Evolutionary conservation across 306 rosid species (phyloP).

Genomic region (Lathyrus oleraceus): DNA sequence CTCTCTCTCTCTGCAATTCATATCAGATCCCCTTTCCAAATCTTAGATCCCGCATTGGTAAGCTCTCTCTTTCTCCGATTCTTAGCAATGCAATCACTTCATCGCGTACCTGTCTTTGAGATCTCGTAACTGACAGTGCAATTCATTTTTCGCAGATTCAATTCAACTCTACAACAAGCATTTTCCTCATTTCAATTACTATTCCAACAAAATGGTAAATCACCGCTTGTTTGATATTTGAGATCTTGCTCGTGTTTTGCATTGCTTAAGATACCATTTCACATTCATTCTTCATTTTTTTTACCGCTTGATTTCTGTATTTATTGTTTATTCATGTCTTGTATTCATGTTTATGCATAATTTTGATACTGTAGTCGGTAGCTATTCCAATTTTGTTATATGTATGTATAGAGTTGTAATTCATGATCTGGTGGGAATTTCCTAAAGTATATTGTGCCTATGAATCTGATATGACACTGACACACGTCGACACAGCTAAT

Average conservation of each 20-base stretch:
- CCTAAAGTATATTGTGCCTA: too few relatives aligned
- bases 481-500: too few relatives aligned
- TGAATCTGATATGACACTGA: too few relatives aligned
- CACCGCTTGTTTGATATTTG: background rate
- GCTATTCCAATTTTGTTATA: background rate
- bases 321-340: background rate
- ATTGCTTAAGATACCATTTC: background rate
- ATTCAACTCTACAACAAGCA: background rate
- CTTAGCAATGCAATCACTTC: background rate
- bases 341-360: background rate
- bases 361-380: background rate
- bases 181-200: background rate
- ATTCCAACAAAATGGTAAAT: background rate
- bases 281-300: background rate
- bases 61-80: background rate
- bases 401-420: background rate
- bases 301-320: background rate
- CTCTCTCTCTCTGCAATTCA: background rate
- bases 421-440: background rate
- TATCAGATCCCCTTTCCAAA: background rate
- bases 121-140: background rate
- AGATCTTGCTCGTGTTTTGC: background rate
- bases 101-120: background rate
- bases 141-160: constrained; percentile 2
- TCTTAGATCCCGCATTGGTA: background rate